Conservation (phyloP, 208 protist species). For the Acanthamoeba rhysodes region DNA sequence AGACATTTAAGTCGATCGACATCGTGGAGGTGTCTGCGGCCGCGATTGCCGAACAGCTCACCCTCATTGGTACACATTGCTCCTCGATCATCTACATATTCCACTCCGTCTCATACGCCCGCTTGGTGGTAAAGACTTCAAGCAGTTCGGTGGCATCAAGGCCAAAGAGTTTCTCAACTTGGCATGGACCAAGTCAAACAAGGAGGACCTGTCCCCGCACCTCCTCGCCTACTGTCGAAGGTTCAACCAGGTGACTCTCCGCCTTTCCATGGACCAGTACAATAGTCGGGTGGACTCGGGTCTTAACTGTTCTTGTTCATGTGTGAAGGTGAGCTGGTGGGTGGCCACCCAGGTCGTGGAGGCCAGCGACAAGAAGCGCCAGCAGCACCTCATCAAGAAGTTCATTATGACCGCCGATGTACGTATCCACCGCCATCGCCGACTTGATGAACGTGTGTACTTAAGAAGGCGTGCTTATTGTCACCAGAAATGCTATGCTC, state of each 20-base stretch:
- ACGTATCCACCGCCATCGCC: not conserved
- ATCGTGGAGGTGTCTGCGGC: conserved; percentile 43
- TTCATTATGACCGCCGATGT: conserved; percentile 73
- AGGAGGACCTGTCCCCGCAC: conserved; percentile 46
- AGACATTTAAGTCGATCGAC: not conserved
- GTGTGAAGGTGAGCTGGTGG: conserved; percentile 58
- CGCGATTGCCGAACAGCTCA: conserved; percentile 49
- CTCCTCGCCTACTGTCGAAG: conserved; percentile 45
- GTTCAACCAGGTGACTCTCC: conserved; percentile 51
- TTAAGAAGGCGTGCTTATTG: not conserved
- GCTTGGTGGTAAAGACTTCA: not conserved
- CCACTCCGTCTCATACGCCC: not conserved
- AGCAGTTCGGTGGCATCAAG: conserved; percentile 56
- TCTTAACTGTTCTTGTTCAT: not conserved
- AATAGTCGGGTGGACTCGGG: not conserved
- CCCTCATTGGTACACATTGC: not conserved
- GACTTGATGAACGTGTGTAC: not conserved
- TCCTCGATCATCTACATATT: not conserved
- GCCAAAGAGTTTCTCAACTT: conserved; percentile 60
- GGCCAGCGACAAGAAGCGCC: conserved; percentile 14
- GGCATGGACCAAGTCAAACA: conserved; percentile 62
- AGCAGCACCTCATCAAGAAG: conserved; percentile 43
- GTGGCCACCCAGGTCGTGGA: conserved; percentile 71
- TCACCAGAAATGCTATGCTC: conserved; percentile 28
- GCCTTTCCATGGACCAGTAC: not conserved